Conservation (phyloP, 2,329 filamentous ascomycete genomes). For the Plenodomus lindquistii region DNA sequence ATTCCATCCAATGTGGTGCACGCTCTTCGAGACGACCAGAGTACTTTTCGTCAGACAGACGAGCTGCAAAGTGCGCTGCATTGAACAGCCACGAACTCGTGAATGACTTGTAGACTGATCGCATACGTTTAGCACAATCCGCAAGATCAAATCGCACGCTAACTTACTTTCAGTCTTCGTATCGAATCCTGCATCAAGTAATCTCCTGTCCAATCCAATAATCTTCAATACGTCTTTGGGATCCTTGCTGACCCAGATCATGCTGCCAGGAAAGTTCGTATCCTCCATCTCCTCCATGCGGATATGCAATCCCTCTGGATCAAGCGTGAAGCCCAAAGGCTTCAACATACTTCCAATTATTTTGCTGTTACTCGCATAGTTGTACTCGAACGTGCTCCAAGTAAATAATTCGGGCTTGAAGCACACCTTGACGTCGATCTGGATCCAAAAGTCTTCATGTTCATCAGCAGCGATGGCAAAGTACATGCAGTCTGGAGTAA, state of each 20-base stretch:
- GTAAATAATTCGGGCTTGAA: slow-evolving; percentile 19
- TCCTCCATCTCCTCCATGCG: slow-evolving; percentile 30
- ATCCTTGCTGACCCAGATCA: slow-evolving; percentile 26
- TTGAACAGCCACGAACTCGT: slow-evolving; percentile 30
- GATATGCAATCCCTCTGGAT: slow-evolving; percentile 26
- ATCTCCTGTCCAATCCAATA: slow-evolving; percentile 21
- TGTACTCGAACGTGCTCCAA: slow-evolving; percentile 26
- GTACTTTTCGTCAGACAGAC: slow-evolving; percentile 25
- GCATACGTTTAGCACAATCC: background rate
- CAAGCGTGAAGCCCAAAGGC: slow-evolving; percentile 28
- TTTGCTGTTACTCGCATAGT: slow-evolving; percentile 28
- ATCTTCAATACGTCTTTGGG: slow-evolving; percentile 22
- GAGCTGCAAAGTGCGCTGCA: slow-evolving; percentile 24
- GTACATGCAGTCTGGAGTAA: slow-evolving; percentile 24
- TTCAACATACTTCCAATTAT: slow-evolving; percentile 32
- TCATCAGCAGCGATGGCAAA: slow-evolving; percentile 21
- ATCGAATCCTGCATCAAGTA: slow-evolving; percentile 20
- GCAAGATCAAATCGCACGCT: background rate
- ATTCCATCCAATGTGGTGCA: slow-evolving; percentile 20
- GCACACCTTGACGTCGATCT: slow-evolving; percentile 34
- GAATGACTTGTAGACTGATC: slow-evolving; percentile 28
- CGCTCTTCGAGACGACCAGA: slow-evolving; percentile 16
- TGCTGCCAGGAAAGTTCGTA: slow-evolving; percentile 22
- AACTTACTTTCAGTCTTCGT: slow-evolving; percentile 25
- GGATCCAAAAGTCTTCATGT: slow-evolving; percentile 14